A percentile compares a stretch with the other conserved stretches of the same genome.
Evolutionary conservation across 768 basidiomycete species (phyloP).

Genomic region (Tephrocybe sp.): DNA sequence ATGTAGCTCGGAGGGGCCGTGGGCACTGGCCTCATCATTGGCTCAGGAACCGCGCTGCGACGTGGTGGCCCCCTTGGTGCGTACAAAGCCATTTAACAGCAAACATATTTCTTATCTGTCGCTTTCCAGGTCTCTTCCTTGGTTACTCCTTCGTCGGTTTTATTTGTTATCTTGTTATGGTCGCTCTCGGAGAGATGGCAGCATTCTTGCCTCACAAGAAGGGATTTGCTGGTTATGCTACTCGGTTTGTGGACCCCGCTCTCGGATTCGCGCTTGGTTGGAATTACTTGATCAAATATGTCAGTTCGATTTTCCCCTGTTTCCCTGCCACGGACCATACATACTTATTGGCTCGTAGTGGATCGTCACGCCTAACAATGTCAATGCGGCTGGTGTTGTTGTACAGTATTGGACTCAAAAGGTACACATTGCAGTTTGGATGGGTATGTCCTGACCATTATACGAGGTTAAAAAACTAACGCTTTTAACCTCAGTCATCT

Average conservation of each 20-base stretch:
- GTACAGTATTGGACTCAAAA: constrained; percentile 45
- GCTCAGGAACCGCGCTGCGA: constrained; percentile 56
- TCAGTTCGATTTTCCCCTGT: constrained; percentile 19
- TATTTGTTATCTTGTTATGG: constrained; percentile 60
- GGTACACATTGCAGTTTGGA: constrained; percentile 51
- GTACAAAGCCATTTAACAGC: neutral
- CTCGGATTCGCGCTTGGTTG: constrained; percentile 66
- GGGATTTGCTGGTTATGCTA: constrained; percentile 58
- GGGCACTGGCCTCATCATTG: constrained; percentile 55
- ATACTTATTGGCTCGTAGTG: constrained; percentile 29
- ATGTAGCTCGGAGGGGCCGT: constrained; percentile 46
- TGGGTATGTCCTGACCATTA: constrained; percentile 39
- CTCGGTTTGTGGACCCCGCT: constrained; percentile 66
- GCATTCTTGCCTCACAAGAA: constrained; percentile 58
- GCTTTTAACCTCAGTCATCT: constrained; percentile 39
- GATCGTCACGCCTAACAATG: constrained; percentile 64
- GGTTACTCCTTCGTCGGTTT: constrained; percentile 51
- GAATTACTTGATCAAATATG: constrained; percentile 61
- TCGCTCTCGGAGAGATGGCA: constrained; percentile 50
- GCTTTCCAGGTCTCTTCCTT: constrained; percentile 22
- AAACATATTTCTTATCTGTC: neutral
- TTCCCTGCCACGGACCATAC: constrained; percentile 2
- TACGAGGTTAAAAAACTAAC: neutral
- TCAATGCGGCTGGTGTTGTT: constrained; percentile 58
- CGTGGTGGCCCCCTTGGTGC: constrained; percentile 53